phyloP scores from a whole-genome alignment of 2,329 filamentous ascomycete species.

The Esteya vermicola region DNA sequence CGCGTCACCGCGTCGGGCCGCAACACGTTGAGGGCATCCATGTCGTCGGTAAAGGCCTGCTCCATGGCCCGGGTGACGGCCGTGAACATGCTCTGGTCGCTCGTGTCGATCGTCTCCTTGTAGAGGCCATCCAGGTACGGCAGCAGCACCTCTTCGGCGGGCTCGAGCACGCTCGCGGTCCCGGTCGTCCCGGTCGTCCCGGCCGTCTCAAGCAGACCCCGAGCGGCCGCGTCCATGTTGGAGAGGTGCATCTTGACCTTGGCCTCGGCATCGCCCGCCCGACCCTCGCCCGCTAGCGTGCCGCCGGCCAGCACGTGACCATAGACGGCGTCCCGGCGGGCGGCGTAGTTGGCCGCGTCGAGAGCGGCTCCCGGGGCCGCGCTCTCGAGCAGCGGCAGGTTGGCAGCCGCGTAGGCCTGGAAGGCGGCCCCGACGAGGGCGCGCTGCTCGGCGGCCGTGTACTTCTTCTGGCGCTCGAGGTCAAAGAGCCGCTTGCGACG shows the following conservation, averaged over 20 bases:
- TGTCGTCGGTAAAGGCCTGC: slow-evolving; percentile 52
- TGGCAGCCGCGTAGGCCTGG: slow-evolving; percentile 11
- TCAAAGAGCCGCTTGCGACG: slow-evolving; percentile 14
- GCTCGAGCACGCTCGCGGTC: slow-evolving; percentile 37
- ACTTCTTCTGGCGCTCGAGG: slow-evolving; percentile 11
- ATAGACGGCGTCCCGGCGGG: slow-evolving; percentile 11
- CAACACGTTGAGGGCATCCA: slow-evolving; percentile 50
- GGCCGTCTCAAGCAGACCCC: slow-evolving; percentile 10
- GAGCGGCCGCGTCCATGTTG: slow-evolving; percentile 13
- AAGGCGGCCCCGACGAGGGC: slow-evolving; percentile 11
- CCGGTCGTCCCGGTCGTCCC: too few species aligned
- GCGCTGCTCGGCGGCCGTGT: slow-evolving; percentile 8
- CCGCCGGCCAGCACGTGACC: slow-evolving; percentile 12
- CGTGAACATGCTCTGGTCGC: slow-evolving; percentile 53
- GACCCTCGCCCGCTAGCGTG: slow-evolving; percentile 10
- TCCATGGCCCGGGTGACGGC: slow-evolving; percentile 52
- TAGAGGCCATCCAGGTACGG: slow-evolving; percentile 49
- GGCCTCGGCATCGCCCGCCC: slow-evolving; percentile 14
- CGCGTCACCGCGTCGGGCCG: slow-evolving; percentile 49
- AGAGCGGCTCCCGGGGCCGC: slow-evolving; percentile 1
- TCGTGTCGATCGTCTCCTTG: slow-evolving; percentile 39
- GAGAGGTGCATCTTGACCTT: slow-evolving; percentile 14
- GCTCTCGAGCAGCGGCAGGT: slow-evolving; percentile 12
- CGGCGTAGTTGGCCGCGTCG: slow-evolving; percentile 9
- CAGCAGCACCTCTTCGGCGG: slow-evolving; percentile 46